Evolutionary conservation across 192 early-diverging fungal species (phyloP).

Genomic region (Allomyces arbusculus): DNA sequence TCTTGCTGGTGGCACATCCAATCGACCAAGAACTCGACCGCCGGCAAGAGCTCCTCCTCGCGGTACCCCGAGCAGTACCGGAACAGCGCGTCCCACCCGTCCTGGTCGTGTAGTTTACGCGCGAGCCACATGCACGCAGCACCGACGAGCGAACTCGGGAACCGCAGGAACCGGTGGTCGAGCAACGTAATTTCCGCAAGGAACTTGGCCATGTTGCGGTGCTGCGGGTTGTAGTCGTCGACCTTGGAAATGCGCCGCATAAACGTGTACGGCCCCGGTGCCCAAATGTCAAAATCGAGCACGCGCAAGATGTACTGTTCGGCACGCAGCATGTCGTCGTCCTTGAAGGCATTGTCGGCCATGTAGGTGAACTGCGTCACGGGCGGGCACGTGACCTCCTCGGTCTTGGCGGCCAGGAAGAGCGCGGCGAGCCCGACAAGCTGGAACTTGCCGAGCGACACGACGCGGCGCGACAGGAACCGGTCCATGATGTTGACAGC

Average conservation of each 20-base stretch:
- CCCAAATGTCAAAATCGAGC: slow-evolving; percentile 68
- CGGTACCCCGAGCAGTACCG: slow-evolving; percentile 62
- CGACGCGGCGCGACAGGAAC: slow-evolving; percentile 69
- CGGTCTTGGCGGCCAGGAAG: slow-evolving; percentile 86
- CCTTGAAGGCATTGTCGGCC: slow-evolving; percentile 54
- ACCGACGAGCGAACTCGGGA: slow-evolving; percentile 50
- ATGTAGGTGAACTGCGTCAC: slow-evolving; percentile 70
- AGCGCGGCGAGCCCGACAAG: slow-evolving; percentile 78
- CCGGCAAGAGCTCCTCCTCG: slow-evolving; percentile 38
- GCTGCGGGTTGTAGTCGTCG: slow-evolving; percentile 74
- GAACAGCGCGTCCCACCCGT: slow-evolving; percentile 56
- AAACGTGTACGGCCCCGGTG: slow-evolving; percentile 83
- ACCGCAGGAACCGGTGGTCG: slow-evolving; percentile 57
- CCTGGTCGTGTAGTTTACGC: slow-evolving; percentile 50
- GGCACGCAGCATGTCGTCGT: slow-evolving; percentile 70
- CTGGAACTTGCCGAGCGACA: slow-evolving; percentile 73
- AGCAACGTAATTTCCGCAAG: slow-evolving; percentile 83
- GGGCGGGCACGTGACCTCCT: slow-evolving; percentile 70
- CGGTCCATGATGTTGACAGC: slow-evolving; percentile 89
- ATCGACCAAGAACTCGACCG: slow-evolving; percentile 46
- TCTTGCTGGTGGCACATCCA: slow-evolving; percentile 7
- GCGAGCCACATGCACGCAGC: slow-evolving; percentile 64
- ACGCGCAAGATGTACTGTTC: slow-evolving; percentile 80
- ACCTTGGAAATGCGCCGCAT: slow-evolving; percentile 71
- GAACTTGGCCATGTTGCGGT: slow-evolving; percentile 84